Evolutionary conservation across 768 basidiomycete species (phyloP), one percentile per base, ranked within the genome.

Genomic region (Russula abietina): DNA sequence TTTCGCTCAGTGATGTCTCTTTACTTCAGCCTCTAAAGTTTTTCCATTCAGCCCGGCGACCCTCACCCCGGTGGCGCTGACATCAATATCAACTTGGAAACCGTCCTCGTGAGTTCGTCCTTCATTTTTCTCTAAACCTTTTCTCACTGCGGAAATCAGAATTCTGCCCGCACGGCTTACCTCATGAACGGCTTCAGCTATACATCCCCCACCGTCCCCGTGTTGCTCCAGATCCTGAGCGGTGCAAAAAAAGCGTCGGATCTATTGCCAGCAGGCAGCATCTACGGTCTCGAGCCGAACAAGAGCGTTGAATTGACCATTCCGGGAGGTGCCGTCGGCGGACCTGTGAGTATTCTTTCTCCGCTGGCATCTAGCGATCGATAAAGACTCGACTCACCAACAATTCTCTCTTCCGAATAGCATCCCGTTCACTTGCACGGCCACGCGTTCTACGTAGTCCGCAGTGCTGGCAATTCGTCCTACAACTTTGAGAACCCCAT

Each of bases 211-310:
- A 73, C 75, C 0, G 72, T 78, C 0, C 84, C 85, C 0, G 78
- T 84, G 14, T 76, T 86, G 12, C 76, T 85, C 17, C 85, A 86
- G 65, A 81, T 85, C 43, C 68, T 86, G 39, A 83, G 80, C 55
- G 85, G 85, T 0, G 79, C 79, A 6, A 72, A 71, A 38, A 73
- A 75, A 19, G 76, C 84, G 0, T 68, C 74, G 22, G 75, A 81
- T 1, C 73, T 87, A 19, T 71, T 85, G 32, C 85, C 83, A 0
- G 22, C 59, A 0, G 83, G 81, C 3, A 75, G 74, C 16, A 73
- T 85, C 8, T 81, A 80, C 65, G 65, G 72, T 9, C 71, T 86
- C 19, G 79, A 80, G 0, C 72, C 70, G 9, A 79, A 83, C 65
- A 77, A 67, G 65, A 78, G 70, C 57, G 78, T 83, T 24, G 81